These are phyloP conservation scores for Brassica juncea DNA, from an alignment of 345 rosid genomes.

Conservation along the genomic window DNA sequence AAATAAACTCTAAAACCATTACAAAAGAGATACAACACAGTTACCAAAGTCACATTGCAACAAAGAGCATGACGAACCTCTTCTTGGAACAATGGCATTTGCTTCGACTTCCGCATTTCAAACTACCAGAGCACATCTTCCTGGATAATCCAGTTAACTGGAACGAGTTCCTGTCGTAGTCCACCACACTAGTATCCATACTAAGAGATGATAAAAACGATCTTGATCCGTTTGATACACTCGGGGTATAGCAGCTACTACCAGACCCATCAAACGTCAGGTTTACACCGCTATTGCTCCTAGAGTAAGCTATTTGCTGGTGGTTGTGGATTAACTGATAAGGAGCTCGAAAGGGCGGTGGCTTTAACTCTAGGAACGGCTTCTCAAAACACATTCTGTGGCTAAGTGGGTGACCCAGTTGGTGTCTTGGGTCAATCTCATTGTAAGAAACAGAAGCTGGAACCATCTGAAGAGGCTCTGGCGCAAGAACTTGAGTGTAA, in stretches of 20 bases:
- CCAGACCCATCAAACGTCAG: constrained; percentile 61
- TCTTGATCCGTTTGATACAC: background rate
- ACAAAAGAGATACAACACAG: background rate
- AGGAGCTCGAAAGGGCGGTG: constrained; percentile 49
- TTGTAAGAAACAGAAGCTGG: constrained; percentile 41
- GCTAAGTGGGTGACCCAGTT: constrained; percentile 25
- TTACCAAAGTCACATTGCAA: background rate
- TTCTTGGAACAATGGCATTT: constrained; percentile 84
- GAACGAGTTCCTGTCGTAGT: constrained; percentile 39
- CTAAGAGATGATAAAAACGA: background rate
- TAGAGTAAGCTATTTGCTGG: constrained; percentile 49
- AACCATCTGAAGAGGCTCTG: constrained; percentile 64
- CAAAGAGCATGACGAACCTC: constrained; percentile 45
- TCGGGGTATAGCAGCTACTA: constrained; percentile 34
- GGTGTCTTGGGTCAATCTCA: constrained; percentile 41
- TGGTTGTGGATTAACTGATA: constrained; percentile 57
- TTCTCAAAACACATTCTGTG: constrained; percentile 45
- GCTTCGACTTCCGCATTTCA: constrained; percentile 58
- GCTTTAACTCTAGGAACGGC: constrained; percentile 49
- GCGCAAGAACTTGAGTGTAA: constrained; percentile 50
- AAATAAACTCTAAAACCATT: constrained; percentile 20
- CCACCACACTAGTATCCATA: background rate
- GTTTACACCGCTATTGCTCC: constrained; percentile 56
- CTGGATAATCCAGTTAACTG: constrained; percentile 57
- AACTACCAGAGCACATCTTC: constrained; percentile 59